These are phyloP conservation scores for Candida andamanensis DNA, from an alignment of 805 yeast genomes.

Conservation along the genomic window DNA sequence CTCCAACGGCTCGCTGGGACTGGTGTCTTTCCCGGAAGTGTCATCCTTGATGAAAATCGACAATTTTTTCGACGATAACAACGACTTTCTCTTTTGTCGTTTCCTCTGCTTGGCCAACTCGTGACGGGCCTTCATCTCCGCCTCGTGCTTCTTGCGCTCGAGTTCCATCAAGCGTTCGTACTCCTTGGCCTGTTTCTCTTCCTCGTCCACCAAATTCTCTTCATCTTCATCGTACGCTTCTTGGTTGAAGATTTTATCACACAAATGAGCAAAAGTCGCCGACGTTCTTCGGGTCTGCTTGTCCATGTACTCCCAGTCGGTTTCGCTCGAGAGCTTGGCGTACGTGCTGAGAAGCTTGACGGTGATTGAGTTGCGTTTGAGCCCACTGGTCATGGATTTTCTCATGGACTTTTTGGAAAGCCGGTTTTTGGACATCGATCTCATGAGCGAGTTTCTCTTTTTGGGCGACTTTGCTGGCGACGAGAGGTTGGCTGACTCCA, in stretches of 20 bases:
- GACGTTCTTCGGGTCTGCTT: constrained; percentile 72
- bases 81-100: constrained; percentile 37
- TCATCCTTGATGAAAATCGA: constrained; percentile 35
- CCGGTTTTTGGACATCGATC: constrained; percentile 24
- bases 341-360: constrained; percentile 66
- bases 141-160: constrained; percentile 47
- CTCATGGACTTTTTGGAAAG: constrained; percentile 34
- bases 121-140: constrained; percentile 43
- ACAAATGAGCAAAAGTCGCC: constrained; percentile 70
- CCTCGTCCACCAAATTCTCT: constrained; percentile 37
- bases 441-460: constrained; percentile 26
- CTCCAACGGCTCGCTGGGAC: constrained; percentile 22
- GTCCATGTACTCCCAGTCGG: constrained; percentile 66
- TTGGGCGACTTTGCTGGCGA: constrained; percentile 12
- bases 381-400: constrained; percentile 39
- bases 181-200: constrained; percentile 38
- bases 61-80: constrained; percentile 33
- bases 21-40: constrained; percentile 21
- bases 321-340: constrained; percentile 61
- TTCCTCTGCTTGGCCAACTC: constrained; percentile 43
- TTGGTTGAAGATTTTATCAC: constrained; percentile 73
- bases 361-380: constrained; percentile 66
- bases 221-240: constrained; percentile 52
- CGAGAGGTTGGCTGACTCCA: constrained; percentile 24
- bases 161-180: constrained; percentile 45